phyloP scores from a whole-genome alignment of 1,284 basidiomycete genomes.

The Malassezia japonica region DNA sequence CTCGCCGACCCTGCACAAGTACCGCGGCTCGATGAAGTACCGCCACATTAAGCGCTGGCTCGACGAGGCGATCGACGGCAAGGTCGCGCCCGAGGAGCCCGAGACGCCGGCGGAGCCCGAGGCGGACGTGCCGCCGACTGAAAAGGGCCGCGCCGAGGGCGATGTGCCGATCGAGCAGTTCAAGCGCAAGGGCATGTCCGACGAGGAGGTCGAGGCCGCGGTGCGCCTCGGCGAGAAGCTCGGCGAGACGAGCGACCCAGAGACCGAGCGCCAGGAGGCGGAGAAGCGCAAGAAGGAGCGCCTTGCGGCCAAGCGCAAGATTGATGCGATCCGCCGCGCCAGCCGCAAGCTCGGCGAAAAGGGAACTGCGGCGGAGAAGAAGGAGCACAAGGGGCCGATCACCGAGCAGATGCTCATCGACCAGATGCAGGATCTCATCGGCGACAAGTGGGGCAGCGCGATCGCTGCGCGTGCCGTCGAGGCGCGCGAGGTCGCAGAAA shows the following conservation, averaged over 20 bases:
- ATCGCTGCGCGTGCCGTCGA: slow-evolving; percentile 19
- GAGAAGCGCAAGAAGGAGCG: slow-evolving; percentile 5
- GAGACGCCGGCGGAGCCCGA: slow-evolving; percentile 8
- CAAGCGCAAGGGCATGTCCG: neutral
- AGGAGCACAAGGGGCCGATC: slow-evolving; percentile 15
- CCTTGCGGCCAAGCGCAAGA: neutral
- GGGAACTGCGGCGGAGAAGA: slow-evolving; percentile 6
- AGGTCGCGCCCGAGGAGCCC: slow-evolving; percentile 20
- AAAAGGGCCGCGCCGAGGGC: slow-evolving; percentile 4
- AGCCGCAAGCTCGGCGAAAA: slow-evolving; percentile 20
- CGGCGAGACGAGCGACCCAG: slow-evolving; percentile 1
- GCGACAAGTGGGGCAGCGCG: slow-evolving; percentile 8
- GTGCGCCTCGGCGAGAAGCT: neutral
- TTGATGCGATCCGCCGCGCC: slow-evolving; percentile 1
- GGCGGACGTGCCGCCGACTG: neutral
- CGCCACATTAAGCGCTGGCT: slow-evolving; percentile 36
- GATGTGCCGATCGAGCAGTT: neutral
- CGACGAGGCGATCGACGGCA: slow-evolving; percentile 20
- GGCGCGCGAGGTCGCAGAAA: slow-evolving; percentile 26
- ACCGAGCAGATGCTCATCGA: slow-evolving; percentile 21
- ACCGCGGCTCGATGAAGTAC: slow-evolving; percentile 36
- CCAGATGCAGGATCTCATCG: slow-evolving; percentile 12
- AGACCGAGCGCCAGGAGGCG: slow-evolving; percentile 12
- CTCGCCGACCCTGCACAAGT: slow-evolving; percentile 11
- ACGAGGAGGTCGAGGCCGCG: neutral